Base-by-base conservation (phyloP, 2,329 filamentous ascomycete species). In the Microsporum ferrugineum region DNA sequence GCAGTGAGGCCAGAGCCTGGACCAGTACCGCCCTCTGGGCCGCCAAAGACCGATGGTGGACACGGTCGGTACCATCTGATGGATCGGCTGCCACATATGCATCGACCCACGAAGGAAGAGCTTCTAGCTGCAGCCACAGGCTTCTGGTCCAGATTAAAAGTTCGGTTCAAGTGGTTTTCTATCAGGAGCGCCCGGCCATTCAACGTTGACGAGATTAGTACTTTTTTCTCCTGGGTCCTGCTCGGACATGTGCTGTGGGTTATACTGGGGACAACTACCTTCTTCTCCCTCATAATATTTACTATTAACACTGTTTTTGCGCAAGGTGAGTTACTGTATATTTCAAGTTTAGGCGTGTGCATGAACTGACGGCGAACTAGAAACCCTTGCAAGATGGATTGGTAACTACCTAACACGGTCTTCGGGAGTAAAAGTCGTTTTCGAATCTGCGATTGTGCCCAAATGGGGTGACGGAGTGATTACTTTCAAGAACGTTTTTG, bases 81-180 rank as follows among this genome's bases (percentile, higher is more conserved):
- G 63, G 78, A 85, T 67, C 80, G 82, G 63, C 74, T 87, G 61
- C 83, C 87, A n/a, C 90, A 85, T 64, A 72, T 86, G 41, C 82
- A 96, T 76, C 82, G 91, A 23, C 92, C 94, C 3, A 92, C 87
- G 5, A 96, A 95, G 71, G 91, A 96, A 71, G 94, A 99, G 73
- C 81, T 99, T 33, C 79, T 99, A 39, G 88, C 89, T 23, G 92
- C 94, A 3, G 91, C 94, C 39, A 96, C 86, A 27, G 91, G 91
- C 0, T 96, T 97, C 72, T 94, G 90, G 86, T 87, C 95, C 64
- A 84, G 94, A 57, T 75, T 96, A 51, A 90, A 88, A 70, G 88
- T 97, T 29, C 87, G 91, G 45, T 95, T 97, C 78, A 99, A 99
- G 75, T 99, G 94, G 94, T 87, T 94, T 68, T 95, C 94, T 1